Evolutionary conservation across 768 basidiomycete species (phyloP).

Genomic region (Agrocybe pediades): DNA sequence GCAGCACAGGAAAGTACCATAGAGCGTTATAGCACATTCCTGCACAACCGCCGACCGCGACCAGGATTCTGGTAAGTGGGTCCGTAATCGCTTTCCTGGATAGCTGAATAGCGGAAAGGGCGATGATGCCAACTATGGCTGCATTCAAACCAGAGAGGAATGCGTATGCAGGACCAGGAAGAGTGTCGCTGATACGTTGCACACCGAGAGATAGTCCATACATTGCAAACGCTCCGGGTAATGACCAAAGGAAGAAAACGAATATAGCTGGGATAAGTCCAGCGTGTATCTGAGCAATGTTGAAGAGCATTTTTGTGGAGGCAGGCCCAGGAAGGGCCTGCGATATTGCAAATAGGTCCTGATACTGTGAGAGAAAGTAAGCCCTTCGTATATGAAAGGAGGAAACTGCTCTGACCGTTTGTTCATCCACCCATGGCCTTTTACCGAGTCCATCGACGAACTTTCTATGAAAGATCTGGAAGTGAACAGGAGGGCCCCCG

Average conservation of each 20-base stretch:
- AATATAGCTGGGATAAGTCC: conserved; percentile 42
- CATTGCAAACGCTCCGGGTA: conserved; percentile 53
- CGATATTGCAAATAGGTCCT: conserved; percentile 48
- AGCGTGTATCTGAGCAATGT: conserved; percentile 42
- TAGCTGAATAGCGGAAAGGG: conserved; percentile 51
- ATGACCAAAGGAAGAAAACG: conserved; percentile 43
- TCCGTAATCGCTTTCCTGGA: conserved; percentile 48
- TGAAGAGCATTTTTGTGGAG: conserved; percentile 50
- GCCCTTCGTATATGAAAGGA: background rate
- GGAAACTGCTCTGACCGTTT: conserved; percentile 32
- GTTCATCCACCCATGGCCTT: conserved; percentile 42
- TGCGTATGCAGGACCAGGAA: conserved; percentile 49
- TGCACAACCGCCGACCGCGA: conserved; percentile 43
- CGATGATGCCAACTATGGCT: conserved; percentile 54
- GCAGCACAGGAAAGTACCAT: conserved; percentile 53
- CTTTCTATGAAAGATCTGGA: conserved; percentile 44
- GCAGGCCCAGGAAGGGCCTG: conserved; percentile 53
- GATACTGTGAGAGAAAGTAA: conserved; percentile 29
- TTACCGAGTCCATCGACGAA: conserved; percentile 37
- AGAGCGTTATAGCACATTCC: conserved; percentile 52
- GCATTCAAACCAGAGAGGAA: conserved; percentile 56
- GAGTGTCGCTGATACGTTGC: conserved; percentile 36
- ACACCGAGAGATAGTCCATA: conserved; percentile 46
- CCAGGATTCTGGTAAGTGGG: conserved; percentile 38
- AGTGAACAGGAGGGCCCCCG: conserved; percentile 52